phyloP scores from a whole-genome alignment of 176 grass and related monocot species.

The Urochloa ruziziensis region DNA sequence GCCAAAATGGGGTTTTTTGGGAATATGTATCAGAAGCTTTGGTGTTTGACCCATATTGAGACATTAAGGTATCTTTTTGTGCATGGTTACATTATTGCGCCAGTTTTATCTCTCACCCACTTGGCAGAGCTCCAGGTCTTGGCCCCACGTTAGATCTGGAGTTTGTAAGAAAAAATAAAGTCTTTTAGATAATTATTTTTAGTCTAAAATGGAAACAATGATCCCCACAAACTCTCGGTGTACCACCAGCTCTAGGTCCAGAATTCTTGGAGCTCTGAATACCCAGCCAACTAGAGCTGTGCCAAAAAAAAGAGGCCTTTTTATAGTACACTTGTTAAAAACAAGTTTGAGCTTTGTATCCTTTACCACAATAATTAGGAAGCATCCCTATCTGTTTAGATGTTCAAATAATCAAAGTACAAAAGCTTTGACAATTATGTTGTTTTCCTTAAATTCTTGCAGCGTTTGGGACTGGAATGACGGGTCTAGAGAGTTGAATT shows the following conservation, averaged over 20 bases:
- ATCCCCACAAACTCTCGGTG: background rate
- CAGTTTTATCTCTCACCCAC: background rate
- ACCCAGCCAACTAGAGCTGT: background rate
- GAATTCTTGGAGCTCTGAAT: background rate
- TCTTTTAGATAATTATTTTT: background rate
- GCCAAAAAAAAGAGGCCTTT: background rate
- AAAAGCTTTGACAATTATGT: conserved; percentile 1
- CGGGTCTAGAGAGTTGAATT: conserved; percentile 54
- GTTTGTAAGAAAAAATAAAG: background rate
- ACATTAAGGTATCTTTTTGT: conserved; percentile 69
- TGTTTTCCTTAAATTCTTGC: conserved; percentile 31
- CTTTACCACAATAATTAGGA: background rate
- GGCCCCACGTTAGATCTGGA: background rate
- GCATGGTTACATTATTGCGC: background rate
- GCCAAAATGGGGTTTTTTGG: conserved; percentile 83
- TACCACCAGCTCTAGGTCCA: background rate
- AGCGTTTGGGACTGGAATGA: conserved; percentile 91
- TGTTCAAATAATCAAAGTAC: background rate
- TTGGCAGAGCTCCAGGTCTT: background rate
- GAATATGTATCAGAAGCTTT: conserved; percentile 72
- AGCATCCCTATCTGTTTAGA: background rate
- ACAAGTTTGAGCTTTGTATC: background rate
- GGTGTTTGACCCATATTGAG: conserved; percentile 97
- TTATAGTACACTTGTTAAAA: background rate
- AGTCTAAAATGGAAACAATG: background rate